Percentiles rank a stretch among this genome's conserved stretches.
Conservation (phyloP, 2,329 filamentous ascomycete genomes). For the Cordyceps fumosorosea region DNA sequence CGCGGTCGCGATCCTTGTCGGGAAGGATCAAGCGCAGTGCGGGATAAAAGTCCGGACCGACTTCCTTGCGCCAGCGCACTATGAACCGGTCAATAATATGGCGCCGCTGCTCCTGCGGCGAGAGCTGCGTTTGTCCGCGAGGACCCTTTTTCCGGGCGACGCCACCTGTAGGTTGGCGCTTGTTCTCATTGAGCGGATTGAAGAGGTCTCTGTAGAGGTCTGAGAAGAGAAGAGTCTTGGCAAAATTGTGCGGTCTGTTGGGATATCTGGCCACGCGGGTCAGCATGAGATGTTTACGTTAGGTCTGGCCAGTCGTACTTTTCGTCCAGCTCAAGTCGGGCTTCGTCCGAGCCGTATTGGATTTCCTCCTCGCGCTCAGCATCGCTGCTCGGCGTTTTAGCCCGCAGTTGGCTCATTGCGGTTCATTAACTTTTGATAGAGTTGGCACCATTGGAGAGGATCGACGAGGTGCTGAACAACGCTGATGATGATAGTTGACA, state of each 20-base stretch:
- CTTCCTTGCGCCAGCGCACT: slow-evolving; percentile 75
- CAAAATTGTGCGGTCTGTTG: slow-evolving; percentile 73
- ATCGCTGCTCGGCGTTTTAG: slow-evolving; percentile 26
- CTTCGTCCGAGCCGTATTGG: slow-evolving; percentile 39
- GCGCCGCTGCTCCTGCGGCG: slow-evolving; percentile 70
- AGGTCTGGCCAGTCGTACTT: slow-evolving; percentile 25
- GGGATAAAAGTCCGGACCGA: slow-evolving; percentile 89
- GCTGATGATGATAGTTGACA: neutral
- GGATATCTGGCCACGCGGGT: slow-evolving; percentile 58
- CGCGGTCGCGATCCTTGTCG: slow-evolving; percentile 85
- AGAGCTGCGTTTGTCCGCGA: slow-evolving; percentile 50
- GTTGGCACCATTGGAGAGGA: neutral
- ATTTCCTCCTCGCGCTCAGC: slow-evolving; percentile 44
- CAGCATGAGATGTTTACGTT: slow-evolving; percentile 11
- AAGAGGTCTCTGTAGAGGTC: slow-evolving; percentile 73
- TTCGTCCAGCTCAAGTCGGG: slow-evolving; percentile 37
- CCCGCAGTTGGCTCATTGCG: slow-evolving; percentile 21
- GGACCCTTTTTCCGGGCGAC: slow-evolving; percentile 52
- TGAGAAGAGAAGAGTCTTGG: slow-evolving; percentile 74
- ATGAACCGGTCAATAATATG: slow-evolving; percentile 85
- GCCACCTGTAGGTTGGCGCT: slow-evolving; percentile 62
- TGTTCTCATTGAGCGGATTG: slow-evolving; percentile 71
- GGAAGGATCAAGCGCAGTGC: slow-evolving; percentile 86
- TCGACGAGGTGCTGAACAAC: neutral
- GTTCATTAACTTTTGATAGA: no score